Base-by-base conservation (phyloP, 768 basidiomycete species). In the Pisolithus microcarpus region DNA sequence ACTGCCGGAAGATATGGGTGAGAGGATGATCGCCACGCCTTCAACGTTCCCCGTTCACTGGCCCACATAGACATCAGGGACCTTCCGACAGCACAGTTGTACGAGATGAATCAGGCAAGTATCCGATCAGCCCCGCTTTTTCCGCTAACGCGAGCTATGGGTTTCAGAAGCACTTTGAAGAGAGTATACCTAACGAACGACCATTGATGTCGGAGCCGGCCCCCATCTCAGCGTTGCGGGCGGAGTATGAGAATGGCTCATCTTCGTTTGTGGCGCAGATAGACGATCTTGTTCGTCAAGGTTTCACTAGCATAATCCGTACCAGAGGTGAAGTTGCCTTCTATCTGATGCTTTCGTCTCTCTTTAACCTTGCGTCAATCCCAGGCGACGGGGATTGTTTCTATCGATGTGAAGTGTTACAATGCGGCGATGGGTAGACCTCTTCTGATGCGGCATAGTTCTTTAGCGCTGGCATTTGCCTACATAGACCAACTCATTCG, bases 351-450 rank as follows among this genome's bases (percentile, higher is more conserved):
- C 19, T 21, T 23, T 7, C 28, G 26, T 42, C 40, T 21, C 34
- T 18, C n/a, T 19, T 48, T 50, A 24, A 48, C 40, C 52, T 31
- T 18, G 8, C 44, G 4, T n/a, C 46, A 37, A 40, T 9, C 45
- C 46, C 40, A 81, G 90, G 92, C 28, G 92, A 89, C 58, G 91
- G 93, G 0, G 88, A 89, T 64, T 95, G 93, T 64, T 95, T 94
- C 67, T 96, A 94, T 65, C 76, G 92, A 75, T 85, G 89, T 89
- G 63, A 75, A 70, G 63, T 50, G 37, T 23, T 21, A 51, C 34
- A 38, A 16, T 16, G 23, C 36, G 34, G 23, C 36, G 31, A n/a
- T n/a, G 21, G 36, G 43, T 19, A 45, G 21, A 49, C 38, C 42
- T 39, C 42, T 49, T 47, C 54, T 58, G 51, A 57, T 56, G 46